Evolutionary conservation across 192 early-diverging fungal genomes (phyloP).

Genomic region (Coemansia sp.): DNA sequence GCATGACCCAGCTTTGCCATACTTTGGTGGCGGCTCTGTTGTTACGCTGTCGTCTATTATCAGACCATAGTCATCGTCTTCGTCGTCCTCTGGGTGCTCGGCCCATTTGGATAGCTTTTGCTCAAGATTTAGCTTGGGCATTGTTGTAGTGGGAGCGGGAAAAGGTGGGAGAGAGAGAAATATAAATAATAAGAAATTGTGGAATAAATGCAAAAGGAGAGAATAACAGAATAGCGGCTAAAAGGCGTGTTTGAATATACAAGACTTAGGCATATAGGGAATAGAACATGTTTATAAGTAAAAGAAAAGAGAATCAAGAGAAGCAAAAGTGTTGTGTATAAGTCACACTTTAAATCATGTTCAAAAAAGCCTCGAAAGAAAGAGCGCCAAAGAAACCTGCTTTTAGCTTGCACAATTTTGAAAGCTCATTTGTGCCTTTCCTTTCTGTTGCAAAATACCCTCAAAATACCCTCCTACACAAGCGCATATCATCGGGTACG

Average conservation of each 20-base stretch:
- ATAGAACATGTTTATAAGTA: conserved; percentile 7
- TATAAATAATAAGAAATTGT: conserved; percentile 1
- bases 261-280: not conserved
- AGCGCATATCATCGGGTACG: too few relatives aligned
- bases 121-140: conserved; percentile 32
- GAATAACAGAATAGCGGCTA: conserved; percentile 11
- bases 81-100: conserved; percentile 42
- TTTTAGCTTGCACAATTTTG: not conserved
- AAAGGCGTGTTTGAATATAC: conserved; percentile 6
- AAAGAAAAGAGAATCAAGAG: conserved; percentile 1
- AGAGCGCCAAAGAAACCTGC: not conserved
- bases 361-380: too few relatives aligned
- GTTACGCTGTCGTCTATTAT: conserved; percentile 50
- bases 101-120: conserved; percentile 43
- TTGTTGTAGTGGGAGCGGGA: not conserved
- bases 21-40: conserved; percentile 26
- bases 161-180: not conserved
- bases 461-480: too few relatives aligned
- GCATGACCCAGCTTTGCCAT: conserved; percentile 42
- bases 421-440: not conserved
- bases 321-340: conserved; percentile 5
- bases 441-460: too few relatives aligned
- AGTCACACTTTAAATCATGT: too few relatives aligned
- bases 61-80: conserved; percentile 45
- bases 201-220: conserved; percentile 11